A percentile compares a stretch with the other conserved stretches of the same genome.
Conservation (phyloP, 495 filamentous ascomycete species). For the Penicillium taxi region DNA sequence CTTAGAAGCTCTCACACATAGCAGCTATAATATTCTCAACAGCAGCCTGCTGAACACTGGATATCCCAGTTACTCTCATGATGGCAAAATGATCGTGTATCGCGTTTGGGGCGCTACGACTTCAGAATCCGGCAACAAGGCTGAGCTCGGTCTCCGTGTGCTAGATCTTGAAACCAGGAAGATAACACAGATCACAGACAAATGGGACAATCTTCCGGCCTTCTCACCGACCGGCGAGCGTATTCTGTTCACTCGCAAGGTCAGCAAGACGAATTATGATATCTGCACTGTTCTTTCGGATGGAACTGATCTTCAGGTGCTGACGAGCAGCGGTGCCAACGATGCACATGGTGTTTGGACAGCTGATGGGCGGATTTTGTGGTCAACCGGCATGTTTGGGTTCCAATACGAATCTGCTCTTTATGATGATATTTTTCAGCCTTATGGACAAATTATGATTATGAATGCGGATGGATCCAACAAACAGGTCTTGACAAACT, state of each 20-base stretch:
- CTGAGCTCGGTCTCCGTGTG: conserved; percentile 21
- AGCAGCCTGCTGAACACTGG: conserved; percentile 19
- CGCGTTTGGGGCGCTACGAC: conserved; percentile 21
- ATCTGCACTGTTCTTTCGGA: conserved; percentile 32
- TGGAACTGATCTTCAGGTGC: conserved; percentile 23
- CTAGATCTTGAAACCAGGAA: conserved; percentile 20
- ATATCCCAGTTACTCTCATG: conserved; percentile 23
- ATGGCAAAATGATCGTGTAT: conserved; percentile 25
- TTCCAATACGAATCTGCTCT: conserved; percentile 27
- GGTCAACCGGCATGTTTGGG: conserved; percentile 25
- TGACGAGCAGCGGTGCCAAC: conserved; percentile 31
- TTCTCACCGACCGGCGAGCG: conserved; percentile 24
- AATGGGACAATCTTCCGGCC: conserved; percentile 26
- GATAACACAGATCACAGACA: conserved; percentile 18
- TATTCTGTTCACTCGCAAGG: conserved; percentile 28
- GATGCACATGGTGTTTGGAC: conserved; percentile 39
- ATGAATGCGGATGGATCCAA: conserved; percentile 28
- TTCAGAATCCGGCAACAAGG: conserved; percentile 10
- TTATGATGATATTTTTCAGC: conserved; percentile 31
- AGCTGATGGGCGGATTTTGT: conserved; percentile 28
- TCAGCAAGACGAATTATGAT: conserved; percentile 24
- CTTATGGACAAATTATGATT: conserved; percentile 27
- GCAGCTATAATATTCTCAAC: conserved; percentile 5
- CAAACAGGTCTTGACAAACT: conserved; percentile 23
- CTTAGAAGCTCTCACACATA: conserved; percentile 17